phyloP scores from a whole-genome alignment of 2,329 filamentous ascomycete genomes.

The Colletotrichum abscissum region DNA sequence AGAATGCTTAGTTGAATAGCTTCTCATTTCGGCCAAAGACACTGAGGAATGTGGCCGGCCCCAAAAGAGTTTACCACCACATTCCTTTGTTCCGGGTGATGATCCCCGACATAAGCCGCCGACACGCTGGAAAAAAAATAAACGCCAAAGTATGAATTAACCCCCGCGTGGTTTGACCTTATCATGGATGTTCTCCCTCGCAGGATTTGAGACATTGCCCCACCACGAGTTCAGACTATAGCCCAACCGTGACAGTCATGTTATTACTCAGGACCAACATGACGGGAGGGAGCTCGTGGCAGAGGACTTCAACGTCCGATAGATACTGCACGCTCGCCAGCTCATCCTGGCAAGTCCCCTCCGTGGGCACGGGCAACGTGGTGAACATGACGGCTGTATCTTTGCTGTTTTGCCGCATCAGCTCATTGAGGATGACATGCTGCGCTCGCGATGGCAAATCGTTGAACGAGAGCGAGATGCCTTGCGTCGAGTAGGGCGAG shows the following conservation, averaged over 20 bases:
- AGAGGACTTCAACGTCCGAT: constrained; percentile 82
- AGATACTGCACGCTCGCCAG: constrained; percentile 79
- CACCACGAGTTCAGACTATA: constrained; percentile 52
- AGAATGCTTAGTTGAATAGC: constrained; percentile 28
- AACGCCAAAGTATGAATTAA: constrained; percentile 30
- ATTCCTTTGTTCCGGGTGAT: constrained; percentile 35
- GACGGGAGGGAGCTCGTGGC: constrained; percentile 79
- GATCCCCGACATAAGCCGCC: constrained; percentile 20
- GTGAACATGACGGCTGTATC: constrained; percentile 85
- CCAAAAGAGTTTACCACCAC: constrained; percentile 28
- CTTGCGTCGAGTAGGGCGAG: constrained; percentile 67
- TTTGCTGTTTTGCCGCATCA: constrained; percentile 76
- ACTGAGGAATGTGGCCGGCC: constrained; percentile 31
- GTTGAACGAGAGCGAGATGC: constrained; percentile 83
- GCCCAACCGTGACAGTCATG: constrained; percentile 86
- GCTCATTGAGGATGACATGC: constrained; percentile 87
- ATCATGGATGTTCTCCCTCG: constrained; percentile 25
- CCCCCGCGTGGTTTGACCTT: constrained; percentile 31
- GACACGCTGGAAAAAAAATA: constrained; percentile 1
- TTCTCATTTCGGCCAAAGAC: constrained; percentile 36
- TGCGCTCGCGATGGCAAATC: constrained; percentile 87
- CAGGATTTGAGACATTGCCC: constrained; percentile 25
- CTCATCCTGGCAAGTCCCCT: constrained; percentile 80
- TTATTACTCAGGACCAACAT: constrained; percentile 87
- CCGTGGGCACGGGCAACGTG: constrained; percentile 82